These are phyloP conservation scores for Penicillium sumatraense DNA, from an alignment of 2,329 filamentous ascomycete species.

Conservation along the genomic window DNA sequence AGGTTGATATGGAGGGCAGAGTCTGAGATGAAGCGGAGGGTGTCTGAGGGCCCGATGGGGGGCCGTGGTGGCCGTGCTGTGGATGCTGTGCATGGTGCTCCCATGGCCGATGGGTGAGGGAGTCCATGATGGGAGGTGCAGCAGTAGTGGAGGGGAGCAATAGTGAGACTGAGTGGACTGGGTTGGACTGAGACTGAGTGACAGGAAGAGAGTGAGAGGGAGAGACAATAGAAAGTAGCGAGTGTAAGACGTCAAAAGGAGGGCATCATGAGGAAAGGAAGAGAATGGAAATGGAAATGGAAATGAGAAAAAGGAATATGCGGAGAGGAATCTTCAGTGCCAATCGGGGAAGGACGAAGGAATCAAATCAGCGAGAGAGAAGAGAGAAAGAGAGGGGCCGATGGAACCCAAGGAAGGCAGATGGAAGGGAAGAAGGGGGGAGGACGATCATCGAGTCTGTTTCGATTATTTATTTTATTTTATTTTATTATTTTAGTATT, in stretches of 20 bases:
- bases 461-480: conserved; percentile 1
- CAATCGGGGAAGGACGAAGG: neutral
- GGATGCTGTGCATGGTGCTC: conserved; percentile 36
- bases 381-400: neutral
- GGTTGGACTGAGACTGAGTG: no score
- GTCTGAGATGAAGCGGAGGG: conserved; percentile 44
- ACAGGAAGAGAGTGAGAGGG: neutral
- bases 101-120: conserved; percentile 50
- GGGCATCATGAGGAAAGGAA: neutral
- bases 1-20: conserved; percentile 52
- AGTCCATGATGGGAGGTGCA: conserved; percentile 41
- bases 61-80: no score
- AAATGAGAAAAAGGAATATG: neutral
- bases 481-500: neutral
- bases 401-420: conserved; percentile 4
- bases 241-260: neutral
- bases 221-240: neutral
- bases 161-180: no score
- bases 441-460: conserved; percentile 6
- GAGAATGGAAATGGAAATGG: neutral
- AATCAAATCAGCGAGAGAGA: no score
- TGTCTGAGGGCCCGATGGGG: conserved; percentile 40
- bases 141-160: conserved; percentile 6
- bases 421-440: neutral
- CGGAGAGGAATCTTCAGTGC: neutral